Evolutionary conservation across 345 rosid species (phyloP), one percentile per base, ranked within the genome.

Genomic region (Nasturtium officinale): DNA sequence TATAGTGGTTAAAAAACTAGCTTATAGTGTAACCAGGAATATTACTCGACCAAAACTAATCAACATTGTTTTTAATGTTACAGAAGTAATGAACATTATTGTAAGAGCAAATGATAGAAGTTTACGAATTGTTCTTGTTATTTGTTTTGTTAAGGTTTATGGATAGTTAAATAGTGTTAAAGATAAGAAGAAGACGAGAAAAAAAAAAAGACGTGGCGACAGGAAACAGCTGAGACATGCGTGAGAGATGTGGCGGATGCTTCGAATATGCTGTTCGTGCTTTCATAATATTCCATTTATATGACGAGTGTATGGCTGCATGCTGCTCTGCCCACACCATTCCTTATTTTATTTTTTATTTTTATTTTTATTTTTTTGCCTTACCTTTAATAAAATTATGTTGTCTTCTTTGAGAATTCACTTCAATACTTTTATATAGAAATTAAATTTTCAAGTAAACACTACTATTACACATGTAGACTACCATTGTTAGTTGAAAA

Each of bases 291-390:
- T 1, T 5, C 0, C 47, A 42, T 5, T 42, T 42, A 7, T 0
- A 43, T 43, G 74, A 61, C 69, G 74, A 61, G 43, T 68, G 74
- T 68, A 68, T 64, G 64, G 57, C 23, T 75, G 79, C 79, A 75
- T 75, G 79, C 43, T 68, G 46, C 45, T 57, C 25, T 23, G 25
- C 25, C 25, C 25, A 23, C 25, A 23, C 25, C 25, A 23, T 23
- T 23, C 16, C 5, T n/a, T 32, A 0, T 6, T 0, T 13, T 1
- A 21, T 48, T 4, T 5, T 23, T 23, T 1, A 23, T 2, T 23
- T 23, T 23, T 1, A 23, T 23, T 23, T 23, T 23, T 2, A 1
- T 23, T 23, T 23, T 23, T 23, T 23, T 23, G 1, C 25, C 2
- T 23, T 23, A n/a, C 25, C 25, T 23, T 1, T 23, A 23, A 1